Conservation (phyloP, 257 asterid genomes). For the Nicotiana otophora region DNA sequence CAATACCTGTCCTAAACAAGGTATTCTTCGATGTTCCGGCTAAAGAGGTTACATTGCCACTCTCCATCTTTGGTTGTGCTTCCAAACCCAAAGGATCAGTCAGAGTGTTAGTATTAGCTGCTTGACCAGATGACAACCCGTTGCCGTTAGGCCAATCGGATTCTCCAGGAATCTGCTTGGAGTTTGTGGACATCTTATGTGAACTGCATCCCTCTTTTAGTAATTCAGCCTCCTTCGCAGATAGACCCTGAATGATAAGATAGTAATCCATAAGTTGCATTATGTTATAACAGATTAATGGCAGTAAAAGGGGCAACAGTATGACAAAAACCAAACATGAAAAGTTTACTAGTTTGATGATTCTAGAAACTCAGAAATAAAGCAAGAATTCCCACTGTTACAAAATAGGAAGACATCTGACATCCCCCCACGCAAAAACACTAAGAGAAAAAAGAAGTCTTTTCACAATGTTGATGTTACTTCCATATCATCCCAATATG, state of each 20-base stretch:
- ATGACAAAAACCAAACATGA: neutral
- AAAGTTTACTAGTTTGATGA: neutral
- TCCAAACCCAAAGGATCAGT: slow-evolving; percentile 36
- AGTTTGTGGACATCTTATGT: slow-evolving; percentile 39
- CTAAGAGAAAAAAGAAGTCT: neutral
- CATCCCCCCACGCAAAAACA: neutral
- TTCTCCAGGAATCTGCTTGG: slow-evolving; percentile 44
- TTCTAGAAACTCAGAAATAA: neutral
- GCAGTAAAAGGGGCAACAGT: neutral
- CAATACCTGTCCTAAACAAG: slow-evolving; percentile 42
- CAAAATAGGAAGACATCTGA: neutral
- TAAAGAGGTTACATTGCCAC: slow-evolving; percentile 34
- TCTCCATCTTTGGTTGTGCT: slow-evolving; percentile 43
- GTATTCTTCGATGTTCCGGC: slow-evolving; percentile 43
- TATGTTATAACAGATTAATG: neutral
- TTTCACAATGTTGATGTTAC: neutral
- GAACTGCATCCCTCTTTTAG: slow-evolving; percentile 45
- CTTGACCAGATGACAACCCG: slow-evolving; percentile 46
- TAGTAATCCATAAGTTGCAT: slow-evolving; percentile 9
- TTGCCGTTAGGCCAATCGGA: slow-evolving; percentile 46
- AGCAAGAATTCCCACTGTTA: neutral
- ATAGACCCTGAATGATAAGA: slow-evolving; percentile 46
- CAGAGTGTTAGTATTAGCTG: slow-evolving; percentile 28
- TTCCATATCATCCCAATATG: neutral
- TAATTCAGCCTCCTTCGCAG: slow-evolving; percentile 61